phyloP scores from a whole-genome alignment of 2,329 filamentous ascomycete species.

The Aspergillus intermedius region DNA sequence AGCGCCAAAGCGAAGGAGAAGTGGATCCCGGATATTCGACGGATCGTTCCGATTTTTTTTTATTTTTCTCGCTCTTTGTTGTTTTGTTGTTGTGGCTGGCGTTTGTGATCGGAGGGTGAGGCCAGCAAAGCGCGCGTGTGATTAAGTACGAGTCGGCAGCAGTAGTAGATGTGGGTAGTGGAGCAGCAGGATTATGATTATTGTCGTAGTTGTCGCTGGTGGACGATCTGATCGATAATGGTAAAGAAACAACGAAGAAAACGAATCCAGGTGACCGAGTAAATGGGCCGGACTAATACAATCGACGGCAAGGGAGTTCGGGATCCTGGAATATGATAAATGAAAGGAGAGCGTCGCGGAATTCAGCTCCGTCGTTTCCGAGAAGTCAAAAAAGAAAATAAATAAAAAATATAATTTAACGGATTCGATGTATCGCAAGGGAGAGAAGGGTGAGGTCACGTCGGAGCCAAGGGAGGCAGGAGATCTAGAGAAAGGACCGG shows the following conservation, averaged over 20 bases:
- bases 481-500: slow-evolving; percentile 5
- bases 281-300: slow-evolving; percentile 22
- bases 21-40: slow-evolving; percentile 9
- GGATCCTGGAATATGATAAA: neutral
- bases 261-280: slow-evolving; percentile 3
- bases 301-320: slow-evolving; percentile 24
- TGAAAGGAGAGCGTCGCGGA: slow-evolving; percentile 12
- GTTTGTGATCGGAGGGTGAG: neutral
- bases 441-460: slow-evolving; percentile 15
- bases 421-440: slow-evolving; percentile 17
- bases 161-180: neutral
- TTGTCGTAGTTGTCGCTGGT: neutral
- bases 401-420: slow-evolving; percentile 9
- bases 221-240: slow-evolving; percentile 13
- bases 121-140: neutral
- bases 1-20: neutral
- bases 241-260: too few relatives aligned
- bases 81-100: slow-evolving; percentile 4
- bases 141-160: neutral
- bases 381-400: slow-evolving; percentile 1
- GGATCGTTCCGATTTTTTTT: slow-evolving; percentile 5
- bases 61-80: slow-evolving; percentile 5
- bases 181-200: neutral
- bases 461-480: slow-evolving; percentile 7
- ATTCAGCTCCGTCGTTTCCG: slow-evolving; percentile 16